Evolutionary conservation across 768 basidiomycete species (phyloP).

Genomic region (Hypholoma sublateritium): DNA sequence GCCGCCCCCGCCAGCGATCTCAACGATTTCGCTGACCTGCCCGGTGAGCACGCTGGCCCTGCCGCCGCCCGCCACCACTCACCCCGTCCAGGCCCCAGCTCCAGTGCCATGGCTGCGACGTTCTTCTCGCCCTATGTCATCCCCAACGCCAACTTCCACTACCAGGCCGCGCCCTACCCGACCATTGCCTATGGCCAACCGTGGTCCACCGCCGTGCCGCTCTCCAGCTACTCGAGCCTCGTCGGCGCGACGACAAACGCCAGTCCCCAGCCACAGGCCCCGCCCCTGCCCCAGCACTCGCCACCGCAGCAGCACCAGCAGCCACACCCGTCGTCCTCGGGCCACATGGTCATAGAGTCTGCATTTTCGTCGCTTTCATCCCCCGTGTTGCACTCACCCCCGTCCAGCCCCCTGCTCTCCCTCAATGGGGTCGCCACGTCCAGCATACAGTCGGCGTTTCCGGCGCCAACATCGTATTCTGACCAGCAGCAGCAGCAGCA

Average conservation of each 20-base stretch:
- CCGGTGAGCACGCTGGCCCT: conserved; percentile 31
- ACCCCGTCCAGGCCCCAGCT: conserved; percentile 22
- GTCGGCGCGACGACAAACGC: conserved; percentile 67
- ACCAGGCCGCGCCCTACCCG: conserved; percentile 45
- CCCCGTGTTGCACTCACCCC: conserved; percentile 10
- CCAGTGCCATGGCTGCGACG: conserved; percentile 28
- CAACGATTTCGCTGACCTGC: conserved; percentile 37
- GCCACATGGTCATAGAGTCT: conserved; percentile 70
- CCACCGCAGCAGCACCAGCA: conserved; percentile 24
- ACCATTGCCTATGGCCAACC: conserved; percentile 53
- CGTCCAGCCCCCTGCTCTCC: conserved; percentile 56
- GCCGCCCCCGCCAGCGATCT: conserved; percentile 36
- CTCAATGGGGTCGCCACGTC: conserved; percentile 48
- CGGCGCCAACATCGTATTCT: conserved; percentile 33
- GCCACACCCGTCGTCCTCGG: conserved; percentile 28
- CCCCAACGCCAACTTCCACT: conserved; percentile 39
- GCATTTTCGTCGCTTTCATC: conserved; percentile 27
- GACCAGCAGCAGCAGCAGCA: conserved; percentile 23
- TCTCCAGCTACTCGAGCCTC: conserved; percentile 75
- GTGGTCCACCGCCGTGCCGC: conserved; percentile 52
- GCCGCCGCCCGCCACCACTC: background rate
- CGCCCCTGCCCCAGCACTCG: conserved; percentile 24
- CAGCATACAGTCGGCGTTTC: conserved; percentile 42
- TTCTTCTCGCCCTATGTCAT: conserved; percentile 43
- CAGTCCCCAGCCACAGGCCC: conserved; percentile 22